Evolutionary conservation across 2,329 filamentous ascomycete species (phyloP).

Genomic region (Aspergillus intermedius): DNA sequence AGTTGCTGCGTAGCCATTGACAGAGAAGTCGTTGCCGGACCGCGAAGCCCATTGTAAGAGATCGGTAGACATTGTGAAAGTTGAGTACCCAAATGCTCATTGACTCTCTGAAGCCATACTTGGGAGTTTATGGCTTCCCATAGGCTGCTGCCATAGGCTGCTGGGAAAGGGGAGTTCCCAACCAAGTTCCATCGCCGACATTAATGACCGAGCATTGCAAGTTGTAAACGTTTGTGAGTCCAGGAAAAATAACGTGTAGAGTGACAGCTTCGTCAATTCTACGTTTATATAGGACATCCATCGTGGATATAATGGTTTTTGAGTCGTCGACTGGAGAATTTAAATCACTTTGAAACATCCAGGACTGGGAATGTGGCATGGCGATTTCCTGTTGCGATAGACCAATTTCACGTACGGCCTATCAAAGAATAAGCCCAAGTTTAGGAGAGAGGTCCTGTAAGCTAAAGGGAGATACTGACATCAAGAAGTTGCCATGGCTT

Average conservation of each 20-base stretch:
- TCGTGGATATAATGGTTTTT: background rate
- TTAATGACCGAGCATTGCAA: constrained; percentile 23
- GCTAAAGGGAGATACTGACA: background rate
- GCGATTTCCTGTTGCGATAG: background rate
- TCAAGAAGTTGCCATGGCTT: background rate
- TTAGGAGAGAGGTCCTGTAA: too few relatives aligned
- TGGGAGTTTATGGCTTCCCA: constrained; percentile 22
- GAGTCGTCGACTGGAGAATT: background rate
- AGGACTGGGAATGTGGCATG: background rate
- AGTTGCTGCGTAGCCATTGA: constrained; percentile 27
- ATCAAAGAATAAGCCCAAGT: background rate
- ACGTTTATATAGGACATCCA: background rate
- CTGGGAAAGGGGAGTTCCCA: constrained; percentile 29
- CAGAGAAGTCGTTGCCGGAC: constrained; percentile 20
- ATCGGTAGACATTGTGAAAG: too few relatives aligned
- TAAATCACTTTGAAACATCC: background rate
- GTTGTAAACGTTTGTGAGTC: constrained; percentile 25
- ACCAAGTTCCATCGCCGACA: constrained; percentile 27
- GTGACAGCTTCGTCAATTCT: background rate
- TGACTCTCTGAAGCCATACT: constrained; percentile 17
- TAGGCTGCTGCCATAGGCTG: constrained; percentile 25
- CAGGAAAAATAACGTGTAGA: background rate
- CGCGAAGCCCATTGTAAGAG: constrained; percentile 1
- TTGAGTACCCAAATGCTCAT: too few relatives aligned
- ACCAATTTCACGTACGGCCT: background rate